These are phyloP conservation scores for Ogataea nitratoaversa DNA, from an alignment of 805 yeast genomes.

Conservation along the genomic window DNA sequence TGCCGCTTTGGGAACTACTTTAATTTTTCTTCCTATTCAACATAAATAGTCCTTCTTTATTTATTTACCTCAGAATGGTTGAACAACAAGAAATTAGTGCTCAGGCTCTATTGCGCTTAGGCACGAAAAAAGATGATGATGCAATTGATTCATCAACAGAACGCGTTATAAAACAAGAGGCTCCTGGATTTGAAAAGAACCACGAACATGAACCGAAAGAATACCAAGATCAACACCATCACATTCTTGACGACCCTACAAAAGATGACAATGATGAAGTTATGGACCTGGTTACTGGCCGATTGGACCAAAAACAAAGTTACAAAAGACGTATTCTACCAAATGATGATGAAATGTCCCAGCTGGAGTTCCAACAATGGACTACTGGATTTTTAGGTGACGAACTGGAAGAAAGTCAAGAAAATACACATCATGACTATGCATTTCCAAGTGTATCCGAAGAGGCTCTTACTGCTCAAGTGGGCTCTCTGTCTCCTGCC, in stretches of 20 bases:
- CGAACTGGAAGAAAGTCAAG: conserved; percentile 27
- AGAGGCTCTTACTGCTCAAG: not conserved
- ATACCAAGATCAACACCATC: conserved; percentile 1
- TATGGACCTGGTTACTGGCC: conserved; percentile 65
- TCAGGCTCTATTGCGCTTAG: conserved; percentile 24
- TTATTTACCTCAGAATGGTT: not conserved
- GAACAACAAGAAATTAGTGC: conserved; percentile 27
- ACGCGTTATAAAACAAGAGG: no score
- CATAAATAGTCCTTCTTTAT: not conserved
- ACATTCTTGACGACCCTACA: no score
- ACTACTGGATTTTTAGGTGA: conserved; percentile 44
- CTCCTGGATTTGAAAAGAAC: no score
- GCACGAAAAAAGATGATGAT: conserved; percentile 19
- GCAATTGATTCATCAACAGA: no score
- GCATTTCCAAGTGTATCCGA: not conserved
- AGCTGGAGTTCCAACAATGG: conserved; percentile 54
- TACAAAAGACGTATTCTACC: conserved; percentile 27
- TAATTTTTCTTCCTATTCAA: no score
- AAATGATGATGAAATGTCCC: conserved; percentile 40
- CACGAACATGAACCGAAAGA: no score
- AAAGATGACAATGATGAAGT: conserved; percentile 76
- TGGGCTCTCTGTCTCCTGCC: not conserved
- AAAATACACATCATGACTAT: conserved; percentile 5
- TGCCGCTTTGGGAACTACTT: not conserved
- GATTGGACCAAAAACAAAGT: conserved; percentile 34